Base-by-base conservation (phyloP, 2,329 filamentous ascomycete genomes). In the Phyllosticta ampelicida region DNA sequence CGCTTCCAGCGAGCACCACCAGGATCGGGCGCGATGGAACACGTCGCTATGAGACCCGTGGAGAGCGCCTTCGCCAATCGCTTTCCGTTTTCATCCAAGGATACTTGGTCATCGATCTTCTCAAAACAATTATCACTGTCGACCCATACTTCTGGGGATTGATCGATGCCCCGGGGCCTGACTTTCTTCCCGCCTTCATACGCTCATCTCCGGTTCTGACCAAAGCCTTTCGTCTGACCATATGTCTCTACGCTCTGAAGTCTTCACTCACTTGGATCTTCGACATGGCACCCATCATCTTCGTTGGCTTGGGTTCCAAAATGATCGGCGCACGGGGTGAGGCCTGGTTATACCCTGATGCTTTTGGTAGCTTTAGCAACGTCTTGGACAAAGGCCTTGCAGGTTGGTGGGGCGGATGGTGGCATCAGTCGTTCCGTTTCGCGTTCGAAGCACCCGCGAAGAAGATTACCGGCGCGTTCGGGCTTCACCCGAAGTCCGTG, bases 381-480 rank as follows among this genome's bases (percentile, higher is more conserved):
- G 76, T 91, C 1, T 71, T 85, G 10, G 82, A 90, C 61, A 77
- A 82, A 60, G 91, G 92, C 0, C 76, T 96, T 1, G 79, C 81
- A 0, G 91, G 90, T 0, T 87, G 86, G 73, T 97, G 92, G 92
- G 85, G 87, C 51, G 78, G 77, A 20, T 92, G 84, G 79, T 96
- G 92, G 92, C 92, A 97, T 70, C 91, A 96, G 72, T 85, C 86
- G 2, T 95, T 96, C 73, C 86, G 90, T 0, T 80, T 84, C 58
- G 83, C 82, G 2, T 90, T 92, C 66, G 73, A 81, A 48, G 79
- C 83, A 3, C 85, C 86, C 0, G 74, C 79, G 0, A 71, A 70
- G 1, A 81, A 75, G 65, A 64, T 86, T 0, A 63, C 73, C 21
- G 61, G 65, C 13, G 3, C 56, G 0, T 23, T 72, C 2, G 61